A percentile compares a stretch with the other conserved stretches of the same genome.
phyloP scores from a whole-genome alignment of 1,139 yeast genomes.

The Hemisphaericaspora xylanilytica region DNA sequence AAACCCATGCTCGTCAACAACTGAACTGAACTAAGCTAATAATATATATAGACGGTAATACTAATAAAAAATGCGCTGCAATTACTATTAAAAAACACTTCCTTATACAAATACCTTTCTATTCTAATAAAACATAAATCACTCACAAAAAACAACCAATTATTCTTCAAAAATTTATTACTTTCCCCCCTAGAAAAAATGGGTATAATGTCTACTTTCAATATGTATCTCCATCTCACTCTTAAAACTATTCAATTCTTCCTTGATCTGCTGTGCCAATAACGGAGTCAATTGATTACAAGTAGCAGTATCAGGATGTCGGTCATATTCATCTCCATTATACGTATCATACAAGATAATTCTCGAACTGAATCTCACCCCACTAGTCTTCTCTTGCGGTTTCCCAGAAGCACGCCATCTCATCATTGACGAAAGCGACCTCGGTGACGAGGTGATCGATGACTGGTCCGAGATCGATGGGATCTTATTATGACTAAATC shows the following conservation, averaged over 20 bases:
- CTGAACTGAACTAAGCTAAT: background rate
- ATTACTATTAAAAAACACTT: background rate
- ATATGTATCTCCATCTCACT: constrained; percentile 80
- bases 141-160: constrained; percentile 10
- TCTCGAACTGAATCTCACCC: constrained; percentile 79
- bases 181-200: constrained; percentile 73
- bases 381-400: constrained; percentile 11
- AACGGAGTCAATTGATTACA: constrained; percentile 89
- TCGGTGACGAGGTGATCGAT: constrained; percentile 29
- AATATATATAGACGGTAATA: too few species aligned
- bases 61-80: too few species aligned
- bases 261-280: constrained; percentile 83
- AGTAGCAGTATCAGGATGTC: constrained; percentile 91
- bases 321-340: constrained; percentile 80
- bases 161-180: too few species aligned
- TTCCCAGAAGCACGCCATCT: constrained; percentile 16
- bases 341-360: constrained; percentile 86
- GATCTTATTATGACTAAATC: constrained; percentile 28
- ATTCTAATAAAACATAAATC: constrained; percentile 3
- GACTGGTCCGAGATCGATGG: constrained; percentile 22
- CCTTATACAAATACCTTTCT: background rate
- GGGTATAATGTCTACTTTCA: constrained; percentile 76
- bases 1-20: constrained; percentile 24
- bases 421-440: constrained; percentile 32
- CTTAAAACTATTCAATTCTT: constrained; percentile 77